Percentiles rank a stretch among this genome's conserved stretches.
phyloP scores from a whole-genome alignment of 768 basidiomycete genomes.

The Collybiopsis luxurians region DNA sequence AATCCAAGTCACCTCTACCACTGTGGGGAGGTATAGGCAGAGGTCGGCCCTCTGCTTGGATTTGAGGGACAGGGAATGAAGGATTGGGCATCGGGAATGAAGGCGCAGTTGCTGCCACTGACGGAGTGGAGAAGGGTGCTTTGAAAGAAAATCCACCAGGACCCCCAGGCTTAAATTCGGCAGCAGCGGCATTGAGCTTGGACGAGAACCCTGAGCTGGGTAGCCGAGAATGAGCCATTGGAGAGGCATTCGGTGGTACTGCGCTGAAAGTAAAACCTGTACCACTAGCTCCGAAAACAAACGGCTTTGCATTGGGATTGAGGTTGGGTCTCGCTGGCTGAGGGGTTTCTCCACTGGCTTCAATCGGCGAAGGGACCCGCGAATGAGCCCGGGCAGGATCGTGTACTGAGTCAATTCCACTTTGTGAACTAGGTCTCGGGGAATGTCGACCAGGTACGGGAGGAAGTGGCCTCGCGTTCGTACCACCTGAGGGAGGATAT shows the following conservation, averaged over 20 bases:
- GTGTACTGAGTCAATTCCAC: constrained; percentile 57
- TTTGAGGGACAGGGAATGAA: constrained; percentile 29
- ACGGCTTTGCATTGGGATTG: constrained; percentile 83
- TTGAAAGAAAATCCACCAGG: constrained; percentile 64
- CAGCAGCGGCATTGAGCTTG: constrained; percentile 75
- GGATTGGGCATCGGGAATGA: constrained; percentile 24
- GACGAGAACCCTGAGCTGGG: constrained; percentile 48
- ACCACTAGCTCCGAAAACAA: constrained; percentile 52
- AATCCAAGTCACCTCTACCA: neutral
- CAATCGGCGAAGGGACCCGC: constrained; percentile 42
- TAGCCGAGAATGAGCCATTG: constrained; percentile 37
- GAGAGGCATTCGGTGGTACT: constrained; percentile 26
- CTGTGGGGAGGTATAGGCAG: constrained; percentile 26
- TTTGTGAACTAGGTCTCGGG: constrained; percentile 39
- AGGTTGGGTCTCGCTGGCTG: constrained; percentile 30
- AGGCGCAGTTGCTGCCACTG: neutral
- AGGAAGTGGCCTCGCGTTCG: constrained; percentile 32
- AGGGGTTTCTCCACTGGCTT: neutral
- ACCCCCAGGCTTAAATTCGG: constrained; percentile 70
- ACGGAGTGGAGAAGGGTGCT: constrained; percentile 37
- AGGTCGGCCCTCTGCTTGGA: constrained; percentile 16
- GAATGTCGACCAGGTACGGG: constrained; percentile 66
- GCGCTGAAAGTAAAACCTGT: constrained; percentile 20
- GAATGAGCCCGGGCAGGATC: constrained; percentile 69
- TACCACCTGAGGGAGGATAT: constrained; percentile 3